phyloP scores from a whole-genome alignment of 176 grass and related monocot species.

The Oryza officinalis region DNA sequence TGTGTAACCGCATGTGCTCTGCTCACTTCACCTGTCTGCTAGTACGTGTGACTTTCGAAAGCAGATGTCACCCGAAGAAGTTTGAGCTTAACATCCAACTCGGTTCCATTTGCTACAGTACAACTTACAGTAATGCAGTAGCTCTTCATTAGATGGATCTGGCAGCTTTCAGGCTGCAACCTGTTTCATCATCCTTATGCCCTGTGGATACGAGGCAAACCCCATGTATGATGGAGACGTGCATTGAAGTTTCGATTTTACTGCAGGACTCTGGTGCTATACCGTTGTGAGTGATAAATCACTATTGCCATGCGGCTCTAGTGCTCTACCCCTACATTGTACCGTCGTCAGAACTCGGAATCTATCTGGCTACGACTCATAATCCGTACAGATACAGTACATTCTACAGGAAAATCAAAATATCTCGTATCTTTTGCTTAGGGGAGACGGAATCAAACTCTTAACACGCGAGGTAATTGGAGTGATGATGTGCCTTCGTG shows the following conservation, averaged over 20 bases:
- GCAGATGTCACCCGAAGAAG: background rate
- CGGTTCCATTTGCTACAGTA: background rate
- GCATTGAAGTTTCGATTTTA: background rate
- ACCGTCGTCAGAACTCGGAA: background rate
- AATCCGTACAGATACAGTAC: background rate
- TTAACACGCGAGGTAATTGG: background rate
- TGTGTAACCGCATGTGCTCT: background rate
- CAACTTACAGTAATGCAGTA: background rate
- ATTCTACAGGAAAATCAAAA: background rate
- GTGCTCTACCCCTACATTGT: background rate
- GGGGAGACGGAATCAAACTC: background rate
- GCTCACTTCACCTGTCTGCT: background rate
- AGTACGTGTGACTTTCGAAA: background rate
- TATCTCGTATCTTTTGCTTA: background rate
- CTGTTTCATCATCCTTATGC: background rate
- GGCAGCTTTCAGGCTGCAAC: background rate
- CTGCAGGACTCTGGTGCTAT: background rate
- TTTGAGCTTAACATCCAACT: background rate
- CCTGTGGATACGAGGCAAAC: background rate
- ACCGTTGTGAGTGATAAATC: background rate
- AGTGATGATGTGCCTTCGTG: background rate
- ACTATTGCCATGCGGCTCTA: background rate
- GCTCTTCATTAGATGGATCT: background rate
- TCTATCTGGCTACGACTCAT: background rate
- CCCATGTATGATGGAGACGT: background rate